A percentile compares a stretch with the other conserved stretches of the same genome.
Conservation (phyloP, 225 moss, liverwort and hornwort species). For the Physcomitrellopsis africana region DNA sequence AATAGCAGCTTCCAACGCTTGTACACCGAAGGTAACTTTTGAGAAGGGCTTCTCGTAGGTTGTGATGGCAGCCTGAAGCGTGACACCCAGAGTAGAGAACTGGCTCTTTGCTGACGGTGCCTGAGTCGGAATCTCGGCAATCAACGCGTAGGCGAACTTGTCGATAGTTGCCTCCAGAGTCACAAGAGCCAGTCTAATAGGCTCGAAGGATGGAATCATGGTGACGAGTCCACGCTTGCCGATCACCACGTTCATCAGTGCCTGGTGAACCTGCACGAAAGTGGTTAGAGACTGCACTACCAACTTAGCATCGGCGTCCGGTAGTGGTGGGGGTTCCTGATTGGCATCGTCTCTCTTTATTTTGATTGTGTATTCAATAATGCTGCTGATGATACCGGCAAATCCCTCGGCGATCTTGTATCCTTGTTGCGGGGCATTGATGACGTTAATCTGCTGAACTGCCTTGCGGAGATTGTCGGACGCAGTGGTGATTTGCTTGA, state of each 20-base stretch:
- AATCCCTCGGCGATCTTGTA: slow-evolving; percentile 21
- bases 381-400: slow-evolving; percentile 20
- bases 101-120: slow-evolving; percentile 10
- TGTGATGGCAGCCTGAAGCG: background rate
- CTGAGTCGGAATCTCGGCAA: slow-evolving; percentile 41
- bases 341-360: background rate
- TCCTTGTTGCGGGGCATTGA: slow-evolving; percentile 12
- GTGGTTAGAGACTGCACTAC: slow-evolving; percentile 31
- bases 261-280: slow-evolving; percentile 42
- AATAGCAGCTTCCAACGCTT: no score
- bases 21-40: no score
- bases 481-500: slow-evolving; percentile 24
- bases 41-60: no score
- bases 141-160: slow-evolving; percentile 25
- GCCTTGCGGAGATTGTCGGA: slow-evolving; percentile 11
- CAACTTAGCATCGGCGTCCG: slow-evolving; percentile 34
- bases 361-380: slow-evolving; percentile 14
- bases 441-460: background rate
- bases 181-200: slow-evolving; percentile 26
- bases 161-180: slow-evolving; percentile 22
- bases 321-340: background rate
- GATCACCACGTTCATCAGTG: slow-evolving; percentile 36
- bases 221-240: slow-evolving; percentile 29
- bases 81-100: slow-evolving; percentile 15
- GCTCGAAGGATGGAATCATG: slow-evolving; percentile 28